phyloP scores from a whole-genome alignment of 202 grass and related monocot genomes.

The Setaria viridis region DNA sequence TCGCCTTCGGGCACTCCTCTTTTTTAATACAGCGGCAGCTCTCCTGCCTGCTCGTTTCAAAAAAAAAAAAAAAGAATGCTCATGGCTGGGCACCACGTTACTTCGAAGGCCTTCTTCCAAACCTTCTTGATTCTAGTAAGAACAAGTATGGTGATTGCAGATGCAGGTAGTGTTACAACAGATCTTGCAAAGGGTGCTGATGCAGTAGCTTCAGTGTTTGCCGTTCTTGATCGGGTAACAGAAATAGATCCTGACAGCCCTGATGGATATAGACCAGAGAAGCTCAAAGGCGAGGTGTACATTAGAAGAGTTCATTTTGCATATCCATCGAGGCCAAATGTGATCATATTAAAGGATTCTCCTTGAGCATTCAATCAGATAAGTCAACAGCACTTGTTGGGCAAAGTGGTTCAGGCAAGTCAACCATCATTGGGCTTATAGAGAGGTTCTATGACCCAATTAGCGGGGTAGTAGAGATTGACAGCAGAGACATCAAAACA shows the following conservation, averaged over 20 bases:
- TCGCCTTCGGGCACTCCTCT: no score
- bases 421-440: constrained; percentile 82
- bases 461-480: constrained; percentile 62
- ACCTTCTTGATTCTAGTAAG: constrained; percentile 73
- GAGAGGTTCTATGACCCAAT: constrained; percentile 82
- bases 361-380: constrained; percentile 64
- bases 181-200: constrained; percentile 85
- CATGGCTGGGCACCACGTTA: constrained; percentile 48
- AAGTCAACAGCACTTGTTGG: constrained; percentile 86
- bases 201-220: constrained; percentile 70
- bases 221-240: constrained; percentile 68
- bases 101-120: constrained; percentile 65
- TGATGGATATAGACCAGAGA: constrained; percentile 54
- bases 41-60: no score
- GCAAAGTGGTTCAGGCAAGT: constrained; percentile 92
- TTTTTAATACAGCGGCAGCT: no score
- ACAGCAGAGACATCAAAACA: constrained; percentile 67
- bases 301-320: constrained; percentile 63
- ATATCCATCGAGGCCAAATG: constrained; percentile 72
- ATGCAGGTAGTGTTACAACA: constrained; percentile 79
- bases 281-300: constrained; percentile 61
- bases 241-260: constrained; percentile 68
- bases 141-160: constrained; percentile 77
- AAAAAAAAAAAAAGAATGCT: no score
- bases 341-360: constrained; percentile 68